phyloP scores from a whole-genome alignment of 2,329 filamentous ascomycete species.

The Drechslerella coelobrocha region DNA sequence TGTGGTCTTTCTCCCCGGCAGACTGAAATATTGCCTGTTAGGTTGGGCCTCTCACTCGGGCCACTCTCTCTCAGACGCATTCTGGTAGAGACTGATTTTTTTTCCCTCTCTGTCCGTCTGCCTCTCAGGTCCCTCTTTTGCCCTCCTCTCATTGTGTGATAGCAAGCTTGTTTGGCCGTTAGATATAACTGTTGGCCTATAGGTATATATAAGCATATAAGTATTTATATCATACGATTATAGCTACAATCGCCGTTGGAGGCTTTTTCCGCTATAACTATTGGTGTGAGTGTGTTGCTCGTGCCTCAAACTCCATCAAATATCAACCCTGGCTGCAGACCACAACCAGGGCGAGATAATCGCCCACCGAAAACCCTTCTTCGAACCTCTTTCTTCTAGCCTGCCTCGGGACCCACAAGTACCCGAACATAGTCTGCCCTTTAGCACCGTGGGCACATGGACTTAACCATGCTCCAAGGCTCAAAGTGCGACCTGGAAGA shows the following conservation, averaged over 20 bases:
- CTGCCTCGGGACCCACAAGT: constrained; percentile 42
- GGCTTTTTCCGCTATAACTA: neutral
- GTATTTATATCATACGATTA: neutral
- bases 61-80: constrained; percentile 10
- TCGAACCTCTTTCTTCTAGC: too few relatives aligned
- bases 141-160: too few relatives aligned
- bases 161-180: too few relatives aligned
- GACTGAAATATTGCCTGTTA: constrained; percentile 18
- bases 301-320: constrained; percentile 6
- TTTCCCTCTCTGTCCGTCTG: neutral
- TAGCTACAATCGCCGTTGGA: neutral
- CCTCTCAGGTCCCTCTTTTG: too few relatives aligned
- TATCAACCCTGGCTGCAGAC: constrained; percentile 34
- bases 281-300: constrained; percentile 29
- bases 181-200: too few relatives aligned
- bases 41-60: too few relatives aligned
- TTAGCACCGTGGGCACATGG: constrained; percentile 47
- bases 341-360: constrained; percentile 47
- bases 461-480: constrained; percentile 43
- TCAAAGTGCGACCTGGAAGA: constrained; percentile 33
- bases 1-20: constrained; percentile 15
- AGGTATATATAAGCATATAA: too few relatives aligned
- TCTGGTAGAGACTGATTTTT: neutral
- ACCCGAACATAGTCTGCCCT: constrained; percentile 37
- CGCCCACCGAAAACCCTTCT: constrained; percentile 1